Evolutionary conservation across 768 basidiomycete species (phyloP), one percentile per base, ranked within the genome.

Genomic region (Leucosporidium scottii): DNA sequence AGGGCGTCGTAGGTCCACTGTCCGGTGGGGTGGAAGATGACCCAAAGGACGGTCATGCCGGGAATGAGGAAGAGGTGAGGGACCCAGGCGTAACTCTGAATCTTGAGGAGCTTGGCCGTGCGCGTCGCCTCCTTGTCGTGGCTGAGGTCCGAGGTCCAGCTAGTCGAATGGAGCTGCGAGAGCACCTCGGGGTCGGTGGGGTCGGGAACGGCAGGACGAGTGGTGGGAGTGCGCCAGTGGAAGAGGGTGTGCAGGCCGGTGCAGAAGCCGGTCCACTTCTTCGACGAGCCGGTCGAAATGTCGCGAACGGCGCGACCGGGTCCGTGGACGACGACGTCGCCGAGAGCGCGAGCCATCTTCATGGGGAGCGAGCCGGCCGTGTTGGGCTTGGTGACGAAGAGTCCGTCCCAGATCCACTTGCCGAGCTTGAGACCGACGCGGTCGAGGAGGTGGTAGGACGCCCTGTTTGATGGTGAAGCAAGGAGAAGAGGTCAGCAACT

Each of bases 381-480:
- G 73, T 75, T 77, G 49, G 76, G 75, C 70, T 77, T 76, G 17
- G 71, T 69, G 67, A 77, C 75, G 65, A 77, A 77, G 67, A 77
- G 54, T 21, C 76, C 76, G 68, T 77, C 75, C 76, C 76, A 77
- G 60, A 76, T 75, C 68, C 68, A 73, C 68, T 77, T 77, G 65
- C 75, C 75, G 69, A 77, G 74, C 68, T 76, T 76, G 65, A 77
- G 75, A 10, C 75, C 74, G 66, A 73, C 66, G 39, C 75, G 71
- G 66, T 77, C 76, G 64, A 77, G 74, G 59, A 75, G 61, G 71
- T 77, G 76, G 69, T 77, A 77, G 49, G 73, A 67, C 61, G 75
- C 62, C 73, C 73, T 71, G 51, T 44, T 44, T 13, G 39, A 44
- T 44, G 39, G 31, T 17, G n/a, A n/a, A n/a, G n/a, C n/a, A n/a